Conservation (phyloP, 1,284 basidiomycete genomes). For the Filobasidium uniguttulatum region DNA sequence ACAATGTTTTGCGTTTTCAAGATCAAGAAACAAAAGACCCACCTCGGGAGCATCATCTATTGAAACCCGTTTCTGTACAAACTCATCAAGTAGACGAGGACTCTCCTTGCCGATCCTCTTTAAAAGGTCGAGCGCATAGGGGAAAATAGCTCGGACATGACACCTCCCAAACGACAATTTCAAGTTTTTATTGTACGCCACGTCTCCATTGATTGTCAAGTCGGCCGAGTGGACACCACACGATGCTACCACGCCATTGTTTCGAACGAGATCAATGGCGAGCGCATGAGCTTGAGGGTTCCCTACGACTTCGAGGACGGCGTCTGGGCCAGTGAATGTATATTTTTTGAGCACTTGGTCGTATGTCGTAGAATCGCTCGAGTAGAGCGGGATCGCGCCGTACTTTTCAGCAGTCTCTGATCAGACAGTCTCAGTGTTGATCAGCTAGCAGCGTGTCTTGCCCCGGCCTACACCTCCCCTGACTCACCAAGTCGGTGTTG, state of each 20-base stretch:
- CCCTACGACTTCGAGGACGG: slow-evolving; percentile 56
- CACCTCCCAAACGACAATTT: slow-evolving; percentile 67
- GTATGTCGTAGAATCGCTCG: slow-evolving; percentile 17
- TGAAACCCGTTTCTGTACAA: slow-evolving; percentile 30
- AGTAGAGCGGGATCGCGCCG: slow-evolving; percentile 32
- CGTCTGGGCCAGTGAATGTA: slow-evolving; percentile 38
- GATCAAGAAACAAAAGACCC: too few relatives aligned
- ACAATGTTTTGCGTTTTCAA: too few relatives aligned
- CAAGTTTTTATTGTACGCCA: slow-evolving; percentile 54
- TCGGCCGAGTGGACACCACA: slow-evolving; percentile 49
- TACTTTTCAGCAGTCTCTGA: slow-evolving; percentile 25
- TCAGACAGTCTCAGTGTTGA: not conserved
- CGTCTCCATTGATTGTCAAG: slow-evolving; percentile 32
- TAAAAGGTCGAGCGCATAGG: slow-evolving; percentile 56
- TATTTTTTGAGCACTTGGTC: slow-evolving; percentile 18
- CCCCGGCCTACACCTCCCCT: not conserved
- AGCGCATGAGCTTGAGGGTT: slow-evolving; percentile 54
- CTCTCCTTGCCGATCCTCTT: slow-evolving; percentile 17
- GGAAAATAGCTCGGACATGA: slow-evolving; percentile 66
- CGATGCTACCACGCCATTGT: slow-evolving; percentile 64
- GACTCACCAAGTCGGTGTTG: slow-evolving; percentile 23
- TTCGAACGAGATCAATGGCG: slow-evolving; percentile 62
- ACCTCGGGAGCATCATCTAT: slow-evolving; percentile 29
- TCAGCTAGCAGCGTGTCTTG: not conserved
- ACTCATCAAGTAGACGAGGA: slow-evolving; percentile 27